Percentiles rank a stretch among this genome's conserved stretches.
Evolutionary conservation across 345 rosid species (phyloP).

Genomic region (Corchorus capsularis): DNA sequence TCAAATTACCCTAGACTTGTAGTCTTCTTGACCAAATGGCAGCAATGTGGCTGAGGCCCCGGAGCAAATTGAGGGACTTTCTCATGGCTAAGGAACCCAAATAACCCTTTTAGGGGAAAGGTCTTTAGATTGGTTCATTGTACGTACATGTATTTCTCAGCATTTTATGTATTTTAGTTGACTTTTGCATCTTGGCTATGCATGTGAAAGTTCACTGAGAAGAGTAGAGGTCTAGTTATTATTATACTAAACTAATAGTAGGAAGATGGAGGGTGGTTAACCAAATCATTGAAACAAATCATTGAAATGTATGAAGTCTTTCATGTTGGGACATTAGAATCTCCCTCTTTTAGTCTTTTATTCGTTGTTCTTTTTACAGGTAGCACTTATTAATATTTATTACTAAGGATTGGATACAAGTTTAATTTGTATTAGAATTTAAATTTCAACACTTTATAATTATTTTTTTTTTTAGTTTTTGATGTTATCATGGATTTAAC

Average conservation of each 20-base stretch:
- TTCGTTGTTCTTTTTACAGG: neutral
- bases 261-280: conserved; percentile 4
- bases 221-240: neutral
- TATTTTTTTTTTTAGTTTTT: too few relatives aligned
- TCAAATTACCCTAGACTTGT: neutral
- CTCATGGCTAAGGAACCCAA: conserved; percentile 9
- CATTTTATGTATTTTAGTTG: conserved; percentile 6
- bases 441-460: too few relatives aligned
- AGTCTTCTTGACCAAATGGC: neutral
- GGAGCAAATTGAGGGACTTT: conserved; percentile 9
- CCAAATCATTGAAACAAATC: conserved; percentile 17
- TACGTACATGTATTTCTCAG: neutral
- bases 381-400: too few relatives aligned
- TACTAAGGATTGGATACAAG: too few relatives aligned
- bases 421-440: too few relatives aligned
- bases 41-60: neutral
- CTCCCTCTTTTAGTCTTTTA: neutral
- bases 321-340: neutral
- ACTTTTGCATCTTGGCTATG: neutral
- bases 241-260: neutral
- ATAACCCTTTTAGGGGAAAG: neutral
- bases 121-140: neutral
- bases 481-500: too few relatives aligned
- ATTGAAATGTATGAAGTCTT: neutral
- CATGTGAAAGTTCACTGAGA: conserved; percentile 6